Percentiles rank a stretch among this genome's conserved stretches.
Evolutionary conservation across 257 asterid genomes (phyloP).

Genomic region (Mentha longifolia): DNA sequence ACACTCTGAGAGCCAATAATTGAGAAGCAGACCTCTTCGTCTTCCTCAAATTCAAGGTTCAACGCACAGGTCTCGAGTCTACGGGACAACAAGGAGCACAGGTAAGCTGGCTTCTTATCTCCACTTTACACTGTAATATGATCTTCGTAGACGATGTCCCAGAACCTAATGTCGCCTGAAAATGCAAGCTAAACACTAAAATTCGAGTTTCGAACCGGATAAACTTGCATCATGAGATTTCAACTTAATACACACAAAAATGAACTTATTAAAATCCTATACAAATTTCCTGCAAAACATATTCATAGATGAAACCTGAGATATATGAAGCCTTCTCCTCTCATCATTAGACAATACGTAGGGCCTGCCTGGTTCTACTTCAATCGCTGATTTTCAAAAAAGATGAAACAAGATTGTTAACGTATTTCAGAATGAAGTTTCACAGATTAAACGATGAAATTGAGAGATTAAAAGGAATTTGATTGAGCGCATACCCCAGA

Average conservation of each 20-base stretch:
- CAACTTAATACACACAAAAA: background rate
- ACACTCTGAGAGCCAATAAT: slow-evolving; percentile 74
- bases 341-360: slow-evolving; percentile 52
- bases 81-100: slow-evolving; percentile 78
- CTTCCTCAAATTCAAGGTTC: slow-evolving; percentile 93
- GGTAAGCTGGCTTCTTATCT: slow-evolving; percentile 66
- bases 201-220: slow-evolving; percentile 15
- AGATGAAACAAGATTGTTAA: background rate
- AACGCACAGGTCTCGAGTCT: slow-evolving; percentile 70
- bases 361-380: slow-evolving; percentile 74
- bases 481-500: slow-evolving; percentile 46
- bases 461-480: background rate
- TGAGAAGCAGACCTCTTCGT: slow-evolving; percentile 72
- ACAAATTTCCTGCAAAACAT: slow-evolving; percentile 1
- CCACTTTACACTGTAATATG: slow-evolving; percentile 78
- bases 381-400: slow-evolving; percentile 54
- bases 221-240: slow-evolving; percentile 22
- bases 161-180: slow-evolving; percentile 80
- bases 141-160: slow-evolving; percentile 64
- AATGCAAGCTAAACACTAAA: slow-evolving; percentile 6
- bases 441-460: background rate
- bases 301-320: slow-evolving; percentile 62
- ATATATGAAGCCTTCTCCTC: slow-evolving; percentile 74
- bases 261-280: background rate
- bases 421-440: background rate